Evolutionary conservation across 108 stramenopile genomes (phyloP), one percentile per base, ranked within the genome.

Genomic region (Cyclotella cryptica): DNA sequence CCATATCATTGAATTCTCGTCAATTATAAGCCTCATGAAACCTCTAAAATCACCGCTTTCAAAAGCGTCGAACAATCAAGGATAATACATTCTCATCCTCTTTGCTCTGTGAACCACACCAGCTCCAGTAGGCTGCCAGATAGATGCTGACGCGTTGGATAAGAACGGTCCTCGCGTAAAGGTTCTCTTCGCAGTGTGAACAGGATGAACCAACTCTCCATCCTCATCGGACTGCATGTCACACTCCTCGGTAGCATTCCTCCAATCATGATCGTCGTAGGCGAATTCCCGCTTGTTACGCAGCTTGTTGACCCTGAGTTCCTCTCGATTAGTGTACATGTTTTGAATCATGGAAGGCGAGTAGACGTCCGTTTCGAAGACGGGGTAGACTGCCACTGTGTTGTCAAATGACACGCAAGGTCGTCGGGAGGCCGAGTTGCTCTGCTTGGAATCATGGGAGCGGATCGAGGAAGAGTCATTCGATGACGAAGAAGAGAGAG

Each of bases 31-130:
- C 19, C n/a, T 22, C 35, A 40, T 29, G 41, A 43, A 26, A 14
- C 21, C 5, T 19, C 42, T 13, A 66, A 45, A 45, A 18, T 2
- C 28, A 39, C 18, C 24, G 17, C 19, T 19, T 22, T 66, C 64
- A 9, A 7, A 49, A 3, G 15, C 47, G n/a, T 7, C n/a, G 2
- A 58, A 21, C 24, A 27, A 21, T 83, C 74, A 84, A 0, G 79
- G 69, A 71, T 77, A 84, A 63, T 75, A 77, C 83, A 80, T 84
- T 58, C 83, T 75, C 74, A 80, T 71, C 46, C 81, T 69, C 66
- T 82, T 82, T 52, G 70, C 62, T 47, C 80, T 53, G 55, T 81
- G 74, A 21, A 75, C 66, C 63, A 67, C 39, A 2, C 42, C 29
- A 12, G 69, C 43, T 30, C 60, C 71, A 42, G 35, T 52, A 21